Conservation (phyloP, 768 basidiomycete species). For the Psilocybe subaeruginosa region DNA sequence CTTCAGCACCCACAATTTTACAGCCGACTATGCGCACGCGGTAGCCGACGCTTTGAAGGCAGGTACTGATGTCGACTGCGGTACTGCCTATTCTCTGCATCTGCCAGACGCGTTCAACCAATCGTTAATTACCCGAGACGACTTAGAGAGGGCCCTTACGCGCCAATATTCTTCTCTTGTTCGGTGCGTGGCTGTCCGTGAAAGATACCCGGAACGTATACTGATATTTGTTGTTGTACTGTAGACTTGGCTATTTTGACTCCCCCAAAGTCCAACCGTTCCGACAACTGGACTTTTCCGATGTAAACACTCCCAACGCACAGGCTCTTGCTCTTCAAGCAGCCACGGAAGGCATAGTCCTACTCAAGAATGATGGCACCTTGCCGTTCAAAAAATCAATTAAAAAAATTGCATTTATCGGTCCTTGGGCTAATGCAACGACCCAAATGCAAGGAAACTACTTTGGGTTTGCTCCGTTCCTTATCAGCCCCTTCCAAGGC, state of each 20-base stretch:
- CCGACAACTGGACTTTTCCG: conserved; percentile 49
- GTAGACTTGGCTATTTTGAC: conserved; percentile 62
- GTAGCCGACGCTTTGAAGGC: conserved; percentile 53
- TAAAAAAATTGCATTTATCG: conserved; percentile 59
- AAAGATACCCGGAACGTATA: too few relatives aligned
- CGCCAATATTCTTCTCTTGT: conserved; percentile 58
- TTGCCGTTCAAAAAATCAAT: conserved; percentile 51
- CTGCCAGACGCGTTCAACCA: conserved; percentile 52
- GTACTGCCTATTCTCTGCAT: conserved; percentile 45
- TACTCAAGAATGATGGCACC: conserved; percentile 66
- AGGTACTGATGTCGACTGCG: conserved; percentile 60
- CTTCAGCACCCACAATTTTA: conserved; percentile 52
- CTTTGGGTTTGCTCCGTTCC: conserved; percentile 54
- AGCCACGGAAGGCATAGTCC: conserved; percentile 56
- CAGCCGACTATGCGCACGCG: conserved; percentile 45
- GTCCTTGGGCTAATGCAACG: conserved; percentile 62
- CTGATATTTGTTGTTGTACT: too few relatives aligned
- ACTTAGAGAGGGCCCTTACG: conserved; percentile 45
- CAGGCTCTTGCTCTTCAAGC: conserved; percentile 53
- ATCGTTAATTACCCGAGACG: conserved; percentile 44
- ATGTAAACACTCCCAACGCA: conserved; percentile 49
- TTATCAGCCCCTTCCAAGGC: conserved; percentile 54
- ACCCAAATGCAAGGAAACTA: conserved; percentile 63
- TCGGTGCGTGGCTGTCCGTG: conserved; percentile 35
- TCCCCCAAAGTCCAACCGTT: conserved; percentile 50